Conservation (phyloP, 2,329 filamentous ascomycete genomes). For the Seiridium unicorne region DNA sequence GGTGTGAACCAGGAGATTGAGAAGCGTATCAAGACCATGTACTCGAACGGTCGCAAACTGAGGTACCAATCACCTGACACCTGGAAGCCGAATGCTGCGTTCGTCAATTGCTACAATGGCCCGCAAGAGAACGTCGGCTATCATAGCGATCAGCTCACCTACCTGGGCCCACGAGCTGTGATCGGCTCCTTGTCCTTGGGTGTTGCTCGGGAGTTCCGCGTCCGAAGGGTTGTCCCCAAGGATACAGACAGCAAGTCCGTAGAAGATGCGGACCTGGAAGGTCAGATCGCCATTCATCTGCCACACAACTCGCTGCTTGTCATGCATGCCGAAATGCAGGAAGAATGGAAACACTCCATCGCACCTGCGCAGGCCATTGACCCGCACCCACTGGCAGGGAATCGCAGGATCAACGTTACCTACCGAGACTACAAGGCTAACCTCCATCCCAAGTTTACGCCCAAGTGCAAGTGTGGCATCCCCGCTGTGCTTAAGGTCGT, state of each 20-base stretch:
- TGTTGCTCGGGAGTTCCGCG: conserved; percentile 89
- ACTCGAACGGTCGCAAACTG: conserved; percentile 71
- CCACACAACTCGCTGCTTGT: conserved; percentile 91
- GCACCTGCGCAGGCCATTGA: conserved; percentile 73
- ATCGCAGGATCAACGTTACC: conserved; percentile 86
- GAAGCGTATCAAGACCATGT: conserved; percentile 64
- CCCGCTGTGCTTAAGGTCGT: conserved; percentile 72
- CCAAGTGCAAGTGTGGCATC: conserved; percentile 72
- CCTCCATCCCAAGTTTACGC: conserved; percentile 76
- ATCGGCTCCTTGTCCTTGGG: conserved; percentile 91
- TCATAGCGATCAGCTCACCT: conserved; percentile 90
- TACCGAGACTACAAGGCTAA: conserved; percentile 81
- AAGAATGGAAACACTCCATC: conserved; percentile 92
- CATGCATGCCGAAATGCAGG: conserved; percentile 98
- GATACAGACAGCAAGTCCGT: conserved; percentile 40
- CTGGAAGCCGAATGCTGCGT: conserved; percentile 86
- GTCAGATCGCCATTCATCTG: conserved; percentile 88
- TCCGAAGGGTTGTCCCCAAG: conserved; percentile 70
- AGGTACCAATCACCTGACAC: conserved; percentile 69
- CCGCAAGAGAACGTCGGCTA: conserved; percentile 82
- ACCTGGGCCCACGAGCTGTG: conserved; percentile 81
- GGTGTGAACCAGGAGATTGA: conserved; percentile 78
- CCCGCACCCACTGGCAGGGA: conserved; percentile 79
- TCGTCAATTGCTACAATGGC: conserved; percentile 92
- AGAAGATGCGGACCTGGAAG: conserved; percentile 62